These are phyloP conservation scores for Aspergillus quadrilineatus DNA, from an alignment of 2,329 filamentous ascomycete genomes.

Conservation along the genomic window DNA sequence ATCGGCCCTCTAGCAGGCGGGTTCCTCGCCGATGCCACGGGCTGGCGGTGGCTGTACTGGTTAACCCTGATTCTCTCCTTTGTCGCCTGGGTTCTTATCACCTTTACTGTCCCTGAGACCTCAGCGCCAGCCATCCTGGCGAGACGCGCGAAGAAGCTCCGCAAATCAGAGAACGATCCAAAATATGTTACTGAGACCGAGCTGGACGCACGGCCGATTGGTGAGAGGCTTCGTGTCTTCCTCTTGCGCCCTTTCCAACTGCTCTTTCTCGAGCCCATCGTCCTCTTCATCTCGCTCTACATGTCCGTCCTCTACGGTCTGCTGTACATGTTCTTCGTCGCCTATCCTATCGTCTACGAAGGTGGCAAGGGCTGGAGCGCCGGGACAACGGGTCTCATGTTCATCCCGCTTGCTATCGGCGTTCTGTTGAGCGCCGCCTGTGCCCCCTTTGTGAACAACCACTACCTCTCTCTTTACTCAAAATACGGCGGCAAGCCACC, in stretches of 20 bases:
- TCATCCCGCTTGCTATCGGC: conserved; percentile 77
- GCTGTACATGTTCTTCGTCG: conserved; percentile 54
- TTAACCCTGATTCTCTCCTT: conserved; percentile 75
- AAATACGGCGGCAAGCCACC: conserved; percentile 71
- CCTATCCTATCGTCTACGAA: conserved; percentile 65
- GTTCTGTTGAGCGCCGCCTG: conserved; percentile 67
- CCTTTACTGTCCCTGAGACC: conserved; percentile 87
- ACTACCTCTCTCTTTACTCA: conserved; percentile 66
- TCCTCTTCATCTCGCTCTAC: conserved; percentile 79
- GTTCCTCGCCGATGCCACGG: conserved; percentile 66
- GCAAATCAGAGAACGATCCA: conserved; percentile 65
- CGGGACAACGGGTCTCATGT: conserved; percentile 77
- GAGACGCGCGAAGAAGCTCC: conserved; percentile 67
- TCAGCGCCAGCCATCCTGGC: conserved; percentile 78
- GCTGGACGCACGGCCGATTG: conserved; percentile 68
- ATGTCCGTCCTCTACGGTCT: conserved; percentile 70
- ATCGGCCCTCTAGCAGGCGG: conserved; percentile 76
- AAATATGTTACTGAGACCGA: conserved; percentile 78
- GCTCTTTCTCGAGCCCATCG: conserved; percentile 79
- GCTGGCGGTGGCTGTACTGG: conserved; percentile 87
- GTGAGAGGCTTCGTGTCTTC: conserved; percentile 70
- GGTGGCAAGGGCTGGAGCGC: conserved; percentile 75
- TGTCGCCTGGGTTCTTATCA: conserved; percentile 70
- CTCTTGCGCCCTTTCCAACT: conserved; percentile 81
- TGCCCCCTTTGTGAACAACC: conserved; percentile 73